These are phyloP conservation scores for Phaeolepiota aurea DNA, from an alignment of 768 basidiomycete genomes.

Conservation along the genomic window DNA sequence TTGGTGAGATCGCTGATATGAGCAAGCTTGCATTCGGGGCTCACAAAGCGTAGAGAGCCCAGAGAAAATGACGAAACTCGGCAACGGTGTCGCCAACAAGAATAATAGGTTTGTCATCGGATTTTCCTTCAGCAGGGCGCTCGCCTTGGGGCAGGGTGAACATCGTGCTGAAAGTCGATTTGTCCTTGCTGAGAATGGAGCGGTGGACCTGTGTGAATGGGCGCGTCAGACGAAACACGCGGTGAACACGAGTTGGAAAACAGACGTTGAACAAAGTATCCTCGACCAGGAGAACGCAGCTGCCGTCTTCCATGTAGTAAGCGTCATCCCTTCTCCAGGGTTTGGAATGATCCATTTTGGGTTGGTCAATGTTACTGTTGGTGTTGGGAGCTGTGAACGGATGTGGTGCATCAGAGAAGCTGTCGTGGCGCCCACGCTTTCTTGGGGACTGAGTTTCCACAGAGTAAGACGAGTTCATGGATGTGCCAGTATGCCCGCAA, in stretches of 20 bases:
- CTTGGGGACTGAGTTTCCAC: conserved; percentile 1
- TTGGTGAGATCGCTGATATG: conserved; percentile 1
- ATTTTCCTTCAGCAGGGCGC: conserved; percentile 42
- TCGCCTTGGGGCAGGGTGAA: conserved; percentile 60
- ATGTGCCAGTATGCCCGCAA: too few relatives aligned
- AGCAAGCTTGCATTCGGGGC: conserved; percentile 13
- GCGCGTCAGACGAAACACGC: conserved; percentile 1
- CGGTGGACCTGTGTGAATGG: conserved; percentile 40
- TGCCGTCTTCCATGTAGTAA: conserved; percentile 64
- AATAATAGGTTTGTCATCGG: conserved; percentile 58
- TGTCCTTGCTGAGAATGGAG: conserved; percentile 51
- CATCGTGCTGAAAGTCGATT: conserved; percentile 56
- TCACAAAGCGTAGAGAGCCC: conserved; percentile 71
- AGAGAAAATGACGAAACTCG: conserved; percentile 69
- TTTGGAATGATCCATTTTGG: background rate
- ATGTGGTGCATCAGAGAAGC: conserved; percentile 8
- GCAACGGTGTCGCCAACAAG: conserved; percentile 52
- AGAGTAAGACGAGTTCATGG: background rate
- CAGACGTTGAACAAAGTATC: conserved; percentile 63
- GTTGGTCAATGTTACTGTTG: background rate
- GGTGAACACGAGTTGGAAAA: conserved; percentile 1
- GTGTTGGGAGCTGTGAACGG: too few relatives aligned
- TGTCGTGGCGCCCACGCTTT: conserved; percentile 15
- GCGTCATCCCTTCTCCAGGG: conserved; percentile 29
- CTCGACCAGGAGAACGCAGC: conserved; percentile 55